Evolutionary conservation across 2,329 filamentous ascomycete species (phyloP).

Genomic region (Aureobasidium musti): DNA sequence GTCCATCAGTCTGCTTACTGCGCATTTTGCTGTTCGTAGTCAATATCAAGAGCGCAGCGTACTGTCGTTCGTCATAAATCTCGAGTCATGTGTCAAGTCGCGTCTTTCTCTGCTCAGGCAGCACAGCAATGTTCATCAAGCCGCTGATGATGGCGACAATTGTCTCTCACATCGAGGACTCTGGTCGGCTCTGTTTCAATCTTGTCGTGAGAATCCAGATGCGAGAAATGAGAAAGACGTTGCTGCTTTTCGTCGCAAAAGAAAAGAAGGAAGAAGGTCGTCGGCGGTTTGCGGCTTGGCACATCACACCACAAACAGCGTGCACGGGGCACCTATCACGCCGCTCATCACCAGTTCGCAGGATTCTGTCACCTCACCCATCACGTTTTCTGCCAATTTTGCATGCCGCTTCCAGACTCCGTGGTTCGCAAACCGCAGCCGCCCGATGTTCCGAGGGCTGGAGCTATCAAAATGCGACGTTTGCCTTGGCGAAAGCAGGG

Average conservation of each 20-base stretch:
- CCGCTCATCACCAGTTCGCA: slow-evolving; percentile 12
- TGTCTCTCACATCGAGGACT: no score
- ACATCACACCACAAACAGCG: slow-evolving; percentile 14
- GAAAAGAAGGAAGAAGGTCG: not conserved
- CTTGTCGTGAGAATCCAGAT: no score
- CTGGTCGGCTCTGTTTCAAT: no score
- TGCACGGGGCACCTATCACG: slow-evolving; percentile 21
- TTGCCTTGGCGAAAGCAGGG: not conserved
- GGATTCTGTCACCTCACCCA: slow-evolving; percentile 9
- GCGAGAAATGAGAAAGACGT: not conserved
- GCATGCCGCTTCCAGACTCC: not conserved
- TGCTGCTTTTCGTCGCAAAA: not conserved
- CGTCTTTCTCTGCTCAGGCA: not conserved
- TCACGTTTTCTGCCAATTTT: not conserved
- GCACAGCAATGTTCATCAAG: no score
- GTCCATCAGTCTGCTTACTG: no score
- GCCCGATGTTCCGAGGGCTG: not conserved
- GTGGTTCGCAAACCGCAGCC: not conserved
- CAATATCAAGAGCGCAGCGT: no score
- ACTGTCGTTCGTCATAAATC: no score
- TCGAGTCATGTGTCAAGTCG: no score
- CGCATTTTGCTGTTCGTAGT: no score
- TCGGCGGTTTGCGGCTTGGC: slow-evolving; percentile 17
- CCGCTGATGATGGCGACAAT: no score
- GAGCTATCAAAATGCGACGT: not conserved